Conservation (phyloP, 257 asterid genomes). For the Solanum piurae region DNA sequence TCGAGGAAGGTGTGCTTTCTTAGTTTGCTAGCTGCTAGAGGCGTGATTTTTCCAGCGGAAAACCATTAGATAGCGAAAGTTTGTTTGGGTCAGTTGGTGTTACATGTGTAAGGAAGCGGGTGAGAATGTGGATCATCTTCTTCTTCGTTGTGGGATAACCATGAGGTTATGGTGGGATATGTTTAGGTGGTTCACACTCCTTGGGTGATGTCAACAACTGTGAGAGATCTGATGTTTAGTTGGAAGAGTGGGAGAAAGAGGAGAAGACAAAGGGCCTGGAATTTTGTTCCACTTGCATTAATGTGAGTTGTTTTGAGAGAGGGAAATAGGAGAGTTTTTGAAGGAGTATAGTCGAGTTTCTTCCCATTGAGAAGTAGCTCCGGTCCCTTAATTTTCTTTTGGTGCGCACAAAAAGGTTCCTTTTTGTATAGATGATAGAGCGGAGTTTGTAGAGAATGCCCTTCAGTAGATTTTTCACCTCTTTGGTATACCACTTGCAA, state of each 20-base stretch:
- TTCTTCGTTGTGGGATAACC: not conserved
- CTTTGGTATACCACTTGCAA: not conserved
- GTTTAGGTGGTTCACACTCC: not conserved
- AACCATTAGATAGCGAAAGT: not conserved
- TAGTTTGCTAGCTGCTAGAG: not conserved
- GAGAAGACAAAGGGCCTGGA: not conserved
- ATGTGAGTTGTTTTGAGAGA: not conserved
- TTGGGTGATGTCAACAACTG: not conserved
- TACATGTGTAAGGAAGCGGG: not conserved
- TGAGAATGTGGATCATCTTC: not conserved
- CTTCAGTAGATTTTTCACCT: not conserved
- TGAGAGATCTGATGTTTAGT: not conserved
- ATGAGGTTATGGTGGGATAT: not conserved
- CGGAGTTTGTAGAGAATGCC: not conserved
- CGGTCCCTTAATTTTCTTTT: not conserved
- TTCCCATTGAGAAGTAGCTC: not conserved
- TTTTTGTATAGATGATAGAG: not conserved
- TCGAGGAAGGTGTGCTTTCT: not conserved
- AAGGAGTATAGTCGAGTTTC: not conserved
- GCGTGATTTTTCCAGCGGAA: not conserved
- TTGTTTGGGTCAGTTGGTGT: not conserved
- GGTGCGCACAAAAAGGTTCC: not conserved
- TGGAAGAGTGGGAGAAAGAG: not conserved
- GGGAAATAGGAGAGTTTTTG: not conserved
- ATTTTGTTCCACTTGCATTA: not conserved